Conservation (phyloP, 2,329 filamentous ascomycete genomes). For the Graphilbum ipis-grandicollis region DNA sequence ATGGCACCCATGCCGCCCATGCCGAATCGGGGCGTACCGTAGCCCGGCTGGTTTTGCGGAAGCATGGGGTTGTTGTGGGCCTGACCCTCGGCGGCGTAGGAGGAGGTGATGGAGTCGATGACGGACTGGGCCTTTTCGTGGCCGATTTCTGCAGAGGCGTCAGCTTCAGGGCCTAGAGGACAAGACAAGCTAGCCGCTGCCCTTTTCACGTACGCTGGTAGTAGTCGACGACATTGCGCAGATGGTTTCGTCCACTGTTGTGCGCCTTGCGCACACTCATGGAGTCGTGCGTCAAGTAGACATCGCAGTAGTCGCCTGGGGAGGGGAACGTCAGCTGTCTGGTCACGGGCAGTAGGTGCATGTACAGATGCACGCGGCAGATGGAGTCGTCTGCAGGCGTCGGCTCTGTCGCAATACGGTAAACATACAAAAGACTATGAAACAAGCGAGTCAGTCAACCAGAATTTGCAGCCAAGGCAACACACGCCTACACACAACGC, state of each 20-base stretch:
- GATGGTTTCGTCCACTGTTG: constrained; percentile 88
- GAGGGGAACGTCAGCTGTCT: neutral
- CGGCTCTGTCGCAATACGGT: too few species aligned
- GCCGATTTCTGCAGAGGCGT: constrained; percentile 55
- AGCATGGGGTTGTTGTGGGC: constrained; percentile 74
- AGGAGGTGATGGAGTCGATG: constrained; percentile 93
- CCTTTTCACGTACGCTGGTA: constrained; percentile 89
- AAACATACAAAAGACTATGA: constrained; percentile 11
- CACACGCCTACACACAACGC: too few species aligned
- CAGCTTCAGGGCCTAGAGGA: constrained; percentile 4
- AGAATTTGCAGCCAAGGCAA: neutral
- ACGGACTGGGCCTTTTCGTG: constrained; percentile 97
- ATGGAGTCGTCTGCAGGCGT: too few species aligned
- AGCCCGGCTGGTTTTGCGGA: constrained; percentile 46
- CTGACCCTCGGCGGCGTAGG: constrained; percentile 83
- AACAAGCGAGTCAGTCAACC: constrained; percentile 5
- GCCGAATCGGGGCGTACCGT: constrained; percentile 12
- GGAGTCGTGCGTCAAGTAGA: constrained; percentile 98
- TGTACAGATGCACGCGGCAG: too few species aligned
- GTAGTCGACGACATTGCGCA: constrained; percentile 96
- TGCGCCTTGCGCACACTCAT: constrained; percentile 99
- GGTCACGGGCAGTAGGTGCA: neutral
- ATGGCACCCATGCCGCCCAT: constrained; percentile 19
- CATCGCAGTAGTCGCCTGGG: constrained; percentile 90
- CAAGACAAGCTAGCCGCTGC: too few species aligned